Evolutionary conservation across 352 stramenopile genomes (phyloP), one percentile per base, ranked within the genome.

Genomic region (Phytophthora kernoviae): DNA sequence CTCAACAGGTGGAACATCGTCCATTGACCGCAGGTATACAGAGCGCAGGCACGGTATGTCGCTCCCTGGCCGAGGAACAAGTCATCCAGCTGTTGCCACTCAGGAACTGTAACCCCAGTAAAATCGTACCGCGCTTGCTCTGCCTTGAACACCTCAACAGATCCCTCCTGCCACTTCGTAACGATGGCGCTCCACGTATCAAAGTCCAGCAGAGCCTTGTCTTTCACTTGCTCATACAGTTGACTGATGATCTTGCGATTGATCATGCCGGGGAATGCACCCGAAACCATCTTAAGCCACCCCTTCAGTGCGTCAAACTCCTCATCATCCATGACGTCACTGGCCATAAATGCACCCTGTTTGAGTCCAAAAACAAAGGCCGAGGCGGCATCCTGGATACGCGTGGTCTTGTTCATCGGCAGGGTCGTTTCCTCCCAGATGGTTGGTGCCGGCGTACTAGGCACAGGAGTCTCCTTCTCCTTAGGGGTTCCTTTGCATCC

Each of bases 1-100:
- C 80, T 92, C 51, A 94, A 60, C 82, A 94, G 88, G 73, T 94
- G 84, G 65, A 94, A 94, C 79, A 94, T 90, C 41, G 77, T 94
- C 84, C 84, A 94, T 65, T 94, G 84, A 1, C 84, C 84, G 46
- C 84, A 94, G 39, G 84, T 94, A 63, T 94, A 94, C 21, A 88
- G 56, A 20, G 83, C 84, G 33, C 84, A 94, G 1, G 84, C 79
- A 20, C 73, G 73, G 58, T 94, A 94, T 1, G 76, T 70, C 14
- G 75, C 73, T 20, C 84, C 84, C 40, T 88, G 58, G 22, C 84
- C 84, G 5, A 79, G 5, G 51, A 94, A 94, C 52, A 92, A 54
- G 42, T 87, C 68, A 33, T 75, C 71, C 21, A 89, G 36, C 5
- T 75, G 68, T 63, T 91, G 81, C 84, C 84, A 94, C 30, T 91